phyloP scores from a whole-genome alignment of 306 rosid species.

The Alnus glutinosa region DNA sequence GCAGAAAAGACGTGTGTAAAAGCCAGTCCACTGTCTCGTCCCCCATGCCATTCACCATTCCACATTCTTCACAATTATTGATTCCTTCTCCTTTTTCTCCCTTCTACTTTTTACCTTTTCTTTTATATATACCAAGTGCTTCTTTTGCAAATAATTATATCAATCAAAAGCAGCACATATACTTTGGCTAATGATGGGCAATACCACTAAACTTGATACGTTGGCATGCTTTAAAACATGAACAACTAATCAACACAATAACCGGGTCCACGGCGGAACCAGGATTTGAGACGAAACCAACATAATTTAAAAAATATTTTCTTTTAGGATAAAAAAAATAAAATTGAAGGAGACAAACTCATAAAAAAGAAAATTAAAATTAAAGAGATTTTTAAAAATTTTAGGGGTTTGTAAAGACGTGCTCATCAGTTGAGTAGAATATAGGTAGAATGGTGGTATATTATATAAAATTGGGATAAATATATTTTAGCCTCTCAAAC shows the following conservation, averaged over 20 bases:
- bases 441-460: too few relatives aligned
- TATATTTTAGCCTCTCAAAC: too few relatives aligned
- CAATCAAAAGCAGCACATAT: background rate
- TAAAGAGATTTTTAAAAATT: too few relatives aligned
- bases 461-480: too few relatives aligned
- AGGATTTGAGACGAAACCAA: too few relatives aligned
- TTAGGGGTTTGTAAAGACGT: too few relatives aligned
- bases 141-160: background rate
- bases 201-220: background rate
- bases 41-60: background rate
- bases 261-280: too few relatives aligned
- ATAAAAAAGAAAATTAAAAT: too few relatives aligned
- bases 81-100: conserved; percentile 22
- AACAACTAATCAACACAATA: background rate
- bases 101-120: conserved; percentile 4
- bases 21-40: conserved; percentile 7
- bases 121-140: conserved; percentile 17
- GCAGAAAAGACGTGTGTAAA: conserved; percentile 33
- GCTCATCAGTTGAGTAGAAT: too few relatives aligned
- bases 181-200: background rate
- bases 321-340: too few relatives aligned
- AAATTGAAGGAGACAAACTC: too few relatives aligned
- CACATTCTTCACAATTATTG: conserved; percentile 27
- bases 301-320: too few relatives aligned
- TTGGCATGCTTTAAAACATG: background rate